Base-by-base conservation (phyloP, 148 eudicot genomes). In the Amaranthus hypochondriacus region DNA sequence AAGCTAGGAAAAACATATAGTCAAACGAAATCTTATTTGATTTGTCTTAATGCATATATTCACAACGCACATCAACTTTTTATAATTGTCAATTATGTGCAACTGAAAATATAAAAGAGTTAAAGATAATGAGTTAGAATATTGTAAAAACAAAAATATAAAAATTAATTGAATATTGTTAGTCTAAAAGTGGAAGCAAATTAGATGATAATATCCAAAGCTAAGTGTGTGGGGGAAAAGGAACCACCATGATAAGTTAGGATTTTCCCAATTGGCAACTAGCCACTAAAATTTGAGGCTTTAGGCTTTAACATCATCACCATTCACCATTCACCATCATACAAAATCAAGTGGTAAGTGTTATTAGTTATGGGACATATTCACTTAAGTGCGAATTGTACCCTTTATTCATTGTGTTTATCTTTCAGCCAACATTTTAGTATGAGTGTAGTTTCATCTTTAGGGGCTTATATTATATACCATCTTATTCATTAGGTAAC, bases 391-490 rank as follows among this genome's bases (percentile, higher is more conserved):
- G 62, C 50, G n/a, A 77, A 56, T 53, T 56, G 66, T 70, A 62
- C 49, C 11, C 52, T 76, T 55, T 60, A 68, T 77, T 77, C 49
- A 77, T 77, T 77, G 75, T 77, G 79, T 71, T 14, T 51, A 77
- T 62, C 58, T 70, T 77, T 77, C 56, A 62, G 15, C 70, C 47
- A 79, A 71, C 66, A 68, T 62, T 47, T 56, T 79, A 7, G 56
- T 69, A 4, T 67, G 49, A 56, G 48, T 74, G 63, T 70, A 56
- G 75, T 56, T 74, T 74, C 62, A 49, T 79, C 56, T 69, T 65
- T 54, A 52, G 62, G 57, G n/a, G 51, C 69, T 56, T 55, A 63
- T 70, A 70, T 28, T 28, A 56, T 70, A 70, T 55, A 53, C 73
- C 64, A 44, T 49, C 42, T 48, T 59, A 48, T 62, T 65, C 59